Evolutionary conservation across 352 stramenopile genomes (phyloP).

Genomic region (Phytopythium ostracodes): DNA sequence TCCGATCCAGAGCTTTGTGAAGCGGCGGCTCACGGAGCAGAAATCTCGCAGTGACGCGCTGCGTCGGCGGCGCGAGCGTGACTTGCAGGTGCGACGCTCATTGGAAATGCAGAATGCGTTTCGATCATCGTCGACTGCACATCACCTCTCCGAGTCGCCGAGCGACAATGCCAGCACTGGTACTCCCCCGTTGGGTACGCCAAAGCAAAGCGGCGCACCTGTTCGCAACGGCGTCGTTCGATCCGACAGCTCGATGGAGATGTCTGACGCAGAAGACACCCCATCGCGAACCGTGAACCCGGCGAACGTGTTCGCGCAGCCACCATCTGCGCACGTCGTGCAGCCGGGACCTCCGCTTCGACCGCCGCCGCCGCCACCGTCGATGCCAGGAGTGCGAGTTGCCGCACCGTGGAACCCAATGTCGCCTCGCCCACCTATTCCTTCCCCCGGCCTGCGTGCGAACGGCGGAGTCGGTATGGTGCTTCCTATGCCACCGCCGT

Average conservation of each 20-base stretch:
- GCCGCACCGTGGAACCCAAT: conserved; percentile 1
- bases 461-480: background rate
- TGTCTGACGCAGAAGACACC: conserved; percentile 51
- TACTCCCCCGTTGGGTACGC: background rate
- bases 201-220: background rate
- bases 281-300: background rate
- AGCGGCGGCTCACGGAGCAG: conserved; percentile 70
- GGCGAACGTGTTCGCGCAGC: background rate
- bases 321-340: background rate
- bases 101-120: conserved; percentile 45
- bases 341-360: conserved; percentile 14
- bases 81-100: conserved; percentile 62
- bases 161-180: conserved; percentile 11
- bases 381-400: background rate
- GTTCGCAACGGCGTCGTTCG: conserved; percentile 16
- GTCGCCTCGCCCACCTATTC: conserved; percentile 3
- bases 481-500: conserved; percentile 5
- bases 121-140: conserved; percentile 9
- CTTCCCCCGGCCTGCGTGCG: background rate
- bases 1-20: conserved; percentile 84
- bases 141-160: conserved; percentile 7
- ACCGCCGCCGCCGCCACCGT: conserved; percentile 8
- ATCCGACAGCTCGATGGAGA: conserved; percentile 69
- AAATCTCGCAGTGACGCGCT: conserved; percentile 69
- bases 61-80: conserved; percentile 65